These are phyloP conservation scores for Obelidium mucronatum DNA, from an alignment of 192 early-diverging fungal species.

Conservation along the genomic window DNA sequence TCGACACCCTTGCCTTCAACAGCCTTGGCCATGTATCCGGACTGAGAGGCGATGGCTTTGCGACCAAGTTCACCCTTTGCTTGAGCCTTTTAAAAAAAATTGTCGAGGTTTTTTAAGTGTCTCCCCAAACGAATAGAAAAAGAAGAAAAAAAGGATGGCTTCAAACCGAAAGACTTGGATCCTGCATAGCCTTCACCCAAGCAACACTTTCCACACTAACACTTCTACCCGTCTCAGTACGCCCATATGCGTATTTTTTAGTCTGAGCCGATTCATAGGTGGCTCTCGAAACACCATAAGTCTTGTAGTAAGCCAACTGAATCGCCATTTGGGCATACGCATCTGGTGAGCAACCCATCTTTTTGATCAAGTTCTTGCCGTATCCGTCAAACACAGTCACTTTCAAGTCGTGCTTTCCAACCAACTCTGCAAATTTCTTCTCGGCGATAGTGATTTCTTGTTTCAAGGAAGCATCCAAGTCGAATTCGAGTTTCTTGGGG, in stretches of 20 bases:
- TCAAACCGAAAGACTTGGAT: conserved; percentile 43
- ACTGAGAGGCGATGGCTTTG: conserved; percentile 79
- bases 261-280: conserved; percentile 97
- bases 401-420: conserved; percentile 81
- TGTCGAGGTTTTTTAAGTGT: background rate
- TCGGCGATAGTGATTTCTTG: conserved; percentile 71
- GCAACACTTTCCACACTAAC: conserved; percentile 76
- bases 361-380: conserved; percentile 96
- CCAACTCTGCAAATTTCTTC: conserved; percentile 79
- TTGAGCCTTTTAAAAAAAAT: conserved; percentile 24
- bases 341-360: conserved; percentile 59
- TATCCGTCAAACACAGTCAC: conserved; percentile 87
- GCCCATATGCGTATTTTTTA: conserved; percentile 86
- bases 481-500: conserved; percentile 79
- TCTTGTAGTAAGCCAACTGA: conserved; percentile 95
- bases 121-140: no score
- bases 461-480: conserved; percentile 65
- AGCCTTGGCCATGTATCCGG: conserved; percentile 79
- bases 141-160: background rate
- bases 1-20: conserved; percentile 89
- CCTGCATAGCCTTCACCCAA: conserved; percentile 90
- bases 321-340: conserved; percentile 85
- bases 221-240: conserved; percentile 93
- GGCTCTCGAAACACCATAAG: conserved; percentile 76
- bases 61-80: conserved; percentile 75